These are phyloP conservation scores for Paecilomyces dactylethromorphus DNA, from an alignment of 2,329 filamentous ascomycete species.

Conservation along the genomic window DNA sequence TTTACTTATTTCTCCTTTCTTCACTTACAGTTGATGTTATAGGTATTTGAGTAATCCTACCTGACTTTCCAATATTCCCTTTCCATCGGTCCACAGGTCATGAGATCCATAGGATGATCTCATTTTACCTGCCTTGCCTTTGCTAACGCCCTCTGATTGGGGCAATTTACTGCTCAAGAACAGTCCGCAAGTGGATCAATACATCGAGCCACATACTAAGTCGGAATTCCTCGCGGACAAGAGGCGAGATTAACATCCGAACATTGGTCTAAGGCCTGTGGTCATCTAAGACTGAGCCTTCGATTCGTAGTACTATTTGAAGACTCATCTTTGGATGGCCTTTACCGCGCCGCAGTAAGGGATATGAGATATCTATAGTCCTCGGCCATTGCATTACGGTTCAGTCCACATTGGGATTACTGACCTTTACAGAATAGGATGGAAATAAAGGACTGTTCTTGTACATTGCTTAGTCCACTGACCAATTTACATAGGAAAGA, in stretches of 20 bases:
- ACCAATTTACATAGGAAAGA: background rate
- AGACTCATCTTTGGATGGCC: background rate
- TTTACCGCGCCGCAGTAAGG: background rate
- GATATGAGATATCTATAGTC: background rate
- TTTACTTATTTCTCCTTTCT: no score
- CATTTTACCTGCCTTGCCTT: no score
- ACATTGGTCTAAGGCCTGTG: background rate
- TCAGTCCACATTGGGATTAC: background rate
- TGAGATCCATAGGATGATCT: no score
- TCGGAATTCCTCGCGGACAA: background rate
- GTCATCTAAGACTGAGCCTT: background rate
- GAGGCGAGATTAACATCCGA: background rate
- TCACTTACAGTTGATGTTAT: no score
- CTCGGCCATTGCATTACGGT: background rate
- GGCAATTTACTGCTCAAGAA: background rate
- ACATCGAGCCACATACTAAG: no score
- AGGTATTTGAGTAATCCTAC: no score
- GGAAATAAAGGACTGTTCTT: background rate
- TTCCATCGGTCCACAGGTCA: no score
- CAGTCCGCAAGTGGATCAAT: no score
- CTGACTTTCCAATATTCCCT: no score
- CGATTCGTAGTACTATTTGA: background rate
- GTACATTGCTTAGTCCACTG: background rate
- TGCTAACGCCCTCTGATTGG: no score
- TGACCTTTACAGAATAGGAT: background rate